Evolutionary conservation across 768 basidiomycete species (phyloP).

Genomic region (Agaricus subrufescens): DNA sequence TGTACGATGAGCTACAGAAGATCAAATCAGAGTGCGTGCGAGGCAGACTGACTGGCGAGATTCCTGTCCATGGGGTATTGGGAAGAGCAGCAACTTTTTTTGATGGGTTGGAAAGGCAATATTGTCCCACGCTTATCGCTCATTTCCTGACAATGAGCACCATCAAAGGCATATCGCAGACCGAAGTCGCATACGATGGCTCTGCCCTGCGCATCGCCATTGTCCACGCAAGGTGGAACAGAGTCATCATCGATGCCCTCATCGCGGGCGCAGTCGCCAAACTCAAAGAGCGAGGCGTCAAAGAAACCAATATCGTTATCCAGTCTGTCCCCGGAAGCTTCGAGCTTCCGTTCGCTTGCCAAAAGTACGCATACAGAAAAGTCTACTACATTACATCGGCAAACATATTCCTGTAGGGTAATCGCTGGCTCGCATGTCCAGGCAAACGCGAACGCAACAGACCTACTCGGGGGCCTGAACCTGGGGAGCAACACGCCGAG

Average conservation of each 20-base stretch:
- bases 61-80: conserved; percentile 40
- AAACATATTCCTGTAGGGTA: conserved; percentile 47
- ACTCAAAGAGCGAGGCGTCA: conserved; percentile 82
- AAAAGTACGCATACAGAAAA: conserved; percentile 51
- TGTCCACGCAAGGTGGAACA: conserved; percentile 97
- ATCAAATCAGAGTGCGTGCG: neutral
- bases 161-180: conserved; percentile 75
- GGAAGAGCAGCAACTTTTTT: conserved; percentile 15
- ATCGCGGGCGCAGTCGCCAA: conserved; percentile 75
- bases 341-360: conserved; percentile 86
- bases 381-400: conserved; percentile 8
- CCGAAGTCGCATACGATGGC: conserved; percentile 68
- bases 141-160: conserved; percentile 34
- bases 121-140: conserved; percentile 24
- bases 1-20: conserved; percentile 7
- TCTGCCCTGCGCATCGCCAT: conserved; percentile 81
- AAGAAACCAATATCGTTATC: conserved; percentile 83
- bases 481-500: conserved; percentile 31
- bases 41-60: conserved; percentile 42
- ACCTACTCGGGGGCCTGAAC: conserved; percentile 68
- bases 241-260: conserved; percentile 78
- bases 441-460: conserved; percentile 70
- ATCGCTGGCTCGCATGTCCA: conserved; percentile 86
- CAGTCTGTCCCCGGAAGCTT: conserved; percentile 94
- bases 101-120: conserved; percentile 19